Base-by-base conservation (phyloP, 2,329 filamentous ascomycete genomes). In the Cytospora mali region DNA sequence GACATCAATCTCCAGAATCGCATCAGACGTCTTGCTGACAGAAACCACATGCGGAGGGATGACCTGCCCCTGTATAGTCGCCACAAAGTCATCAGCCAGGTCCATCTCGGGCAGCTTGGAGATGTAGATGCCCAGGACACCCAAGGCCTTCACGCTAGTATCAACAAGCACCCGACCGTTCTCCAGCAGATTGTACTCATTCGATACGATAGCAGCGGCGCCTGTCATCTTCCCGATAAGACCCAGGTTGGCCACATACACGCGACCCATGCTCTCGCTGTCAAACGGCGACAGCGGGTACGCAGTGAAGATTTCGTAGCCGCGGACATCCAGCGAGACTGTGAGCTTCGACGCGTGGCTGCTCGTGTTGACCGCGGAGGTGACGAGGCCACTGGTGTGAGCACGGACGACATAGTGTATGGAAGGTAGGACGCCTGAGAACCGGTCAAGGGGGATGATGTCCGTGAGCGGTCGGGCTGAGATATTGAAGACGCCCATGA, bases 141-240 rank as follows among this genome's bases (percentile, higher is more conserved):
- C 94, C 1, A 97, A 76, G 0, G 93, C 93, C 73, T 96, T 97
- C 49, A 97, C 72, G 16, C 82, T 84, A 1, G 89, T 85, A 69
- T 87, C 85, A 14, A 96, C 76, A 9, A 85, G 75, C 23, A 95
- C 76, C 18, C 86, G 79, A 0, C 87, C 86, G 62, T 85, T 88
- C 9, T 81, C 78, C 39, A 68, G 71, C 50, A 88, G 72, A 35
- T 82, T 82, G 51, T 88, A 82, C 29, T 84, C 80, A n/a, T 80
- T 88, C 42, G 80, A 81, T 1, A 89, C 78, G 9, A 97, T 82
- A 0, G 92, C 93, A 1, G 92, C 93, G 0, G 89, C 87, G 0
- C 93, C 94, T 0, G 92, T 92, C 91, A 98, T 96, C 75, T 97
- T 97, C 2, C 85, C 90, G 4, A 96, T 67, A 2, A 98, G 79